Evolutionary conservation across 768 basidiomycete genomes (phyloP).

Genomic region (Kwoniella pini): DNA sequence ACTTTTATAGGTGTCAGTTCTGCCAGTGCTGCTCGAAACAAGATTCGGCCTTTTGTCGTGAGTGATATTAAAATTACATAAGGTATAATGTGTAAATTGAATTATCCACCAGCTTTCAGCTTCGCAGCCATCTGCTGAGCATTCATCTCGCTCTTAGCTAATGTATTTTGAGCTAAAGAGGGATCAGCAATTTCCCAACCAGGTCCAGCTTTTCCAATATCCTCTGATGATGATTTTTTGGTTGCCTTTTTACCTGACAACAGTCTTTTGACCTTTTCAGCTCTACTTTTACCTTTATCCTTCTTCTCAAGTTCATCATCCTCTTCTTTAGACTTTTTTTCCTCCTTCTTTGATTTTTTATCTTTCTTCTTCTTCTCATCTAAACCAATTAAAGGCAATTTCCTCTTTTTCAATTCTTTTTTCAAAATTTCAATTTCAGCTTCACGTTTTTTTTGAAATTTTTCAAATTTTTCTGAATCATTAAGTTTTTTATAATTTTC

Average conservation of each 20-base stretch:
- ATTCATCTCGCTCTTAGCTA: constrained; percentile 9
- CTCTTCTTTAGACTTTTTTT: neutral
- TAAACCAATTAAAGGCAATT: constrained; percentile 5
- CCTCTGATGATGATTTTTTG: neutral
- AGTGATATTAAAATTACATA: too few species aligned
- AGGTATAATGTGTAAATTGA: too few species aligned
- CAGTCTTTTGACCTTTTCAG: neutral
- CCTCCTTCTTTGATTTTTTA: neutral
- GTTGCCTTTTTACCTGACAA: neutral
- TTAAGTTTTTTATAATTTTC: constrained; percentile 7
- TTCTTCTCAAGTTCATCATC: neutral
- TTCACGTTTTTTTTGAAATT: constrained; percentile 15
- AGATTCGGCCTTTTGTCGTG: too few species aligned
- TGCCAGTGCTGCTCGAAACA: too few species aligned
- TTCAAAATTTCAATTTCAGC: constrained; percentile 7
- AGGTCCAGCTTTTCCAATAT: neutral
- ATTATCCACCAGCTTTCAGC: constrained; percentile 11
- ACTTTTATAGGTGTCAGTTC: too few species aligned
- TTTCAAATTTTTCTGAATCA: constrained; percentile 5
- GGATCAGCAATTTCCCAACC: constrained; percentile 23
- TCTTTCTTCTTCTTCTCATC: constrained; percentile 6
- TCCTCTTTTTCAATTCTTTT: constrained; percentile 14
- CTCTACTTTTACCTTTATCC: neutral
- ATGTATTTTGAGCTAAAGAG: constrained; percentile 11
- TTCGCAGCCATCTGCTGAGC: constrained; percentile 17